phyloP scores from a whole-genome alignment of 2,329 filamentous ascomycete species.

The Hyphodiscus sp. region DNA sequence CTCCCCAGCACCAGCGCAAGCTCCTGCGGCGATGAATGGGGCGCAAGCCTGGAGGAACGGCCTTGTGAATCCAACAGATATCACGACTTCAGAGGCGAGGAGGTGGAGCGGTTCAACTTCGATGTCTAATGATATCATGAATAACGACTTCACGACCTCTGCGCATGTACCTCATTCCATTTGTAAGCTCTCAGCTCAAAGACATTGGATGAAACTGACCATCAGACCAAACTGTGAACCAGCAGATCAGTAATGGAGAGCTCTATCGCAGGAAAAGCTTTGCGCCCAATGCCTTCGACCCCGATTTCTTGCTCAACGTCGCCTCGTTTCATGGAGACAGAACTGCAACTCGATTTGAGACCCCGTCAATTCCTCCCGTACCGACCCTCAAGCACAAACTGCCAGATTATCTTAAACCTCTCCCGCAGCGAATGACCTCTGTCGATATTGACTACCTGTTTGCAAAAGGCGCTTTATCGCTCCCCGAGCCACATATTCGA shows the following conservation, averaged over 20 bases:
- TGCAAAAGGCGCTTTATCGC: constrained; percentile 74
- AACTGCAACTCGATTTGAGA: constrained; percentile 18
- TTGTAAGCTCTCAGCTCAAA: constrained; percentile 21
- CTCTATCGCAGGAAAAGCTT: constrained; percentile 15
- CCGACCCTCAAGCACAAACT: constrained; percentile 31
- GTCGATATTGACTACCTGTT: constrained; percentile 81
- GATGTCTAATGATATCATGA: constrained; percentile 13
- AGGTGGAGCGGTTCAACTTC: constrained; percentile 20
- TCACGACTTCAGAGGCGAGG: constrained; percentile 17
- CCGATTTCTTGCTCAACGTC: constrained; percentile 19
- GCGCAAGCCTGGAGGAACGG: constrained; percentile 19
- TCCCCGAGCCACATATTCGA: constrained; percentile 65
- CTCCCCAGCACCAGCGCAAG: constrained; percentile 6
- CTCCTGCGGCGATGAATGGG: background rate
- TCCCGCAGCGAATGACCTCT: constrained; percentile 67
- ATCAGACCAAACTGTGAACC: constrained; percentile 22
- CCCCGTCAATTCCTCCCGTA: constrained; percentile 4
- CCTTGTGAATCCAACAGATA: constrained; percentile 23
- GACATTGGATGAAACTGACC: constrained; percentile 3
- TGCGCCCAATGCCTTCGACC: constrained; percentile 7
- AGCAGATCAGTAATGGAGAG: constrained; percentile 16
- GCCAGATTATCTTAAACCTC: constrained; percentile 67
- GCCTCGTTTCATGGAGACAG: constrained; percentile 25
- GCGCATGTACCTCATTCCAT: constrained; percentile 27
- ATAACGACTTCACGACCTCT: constrained; percentile 11